A percentile compares a stretch with the other conserved stretches of the same genome.
Evolutionary conservation across 306 rosid species (phyloP).

Genomic region (Ormosia emarginata): DNA sequence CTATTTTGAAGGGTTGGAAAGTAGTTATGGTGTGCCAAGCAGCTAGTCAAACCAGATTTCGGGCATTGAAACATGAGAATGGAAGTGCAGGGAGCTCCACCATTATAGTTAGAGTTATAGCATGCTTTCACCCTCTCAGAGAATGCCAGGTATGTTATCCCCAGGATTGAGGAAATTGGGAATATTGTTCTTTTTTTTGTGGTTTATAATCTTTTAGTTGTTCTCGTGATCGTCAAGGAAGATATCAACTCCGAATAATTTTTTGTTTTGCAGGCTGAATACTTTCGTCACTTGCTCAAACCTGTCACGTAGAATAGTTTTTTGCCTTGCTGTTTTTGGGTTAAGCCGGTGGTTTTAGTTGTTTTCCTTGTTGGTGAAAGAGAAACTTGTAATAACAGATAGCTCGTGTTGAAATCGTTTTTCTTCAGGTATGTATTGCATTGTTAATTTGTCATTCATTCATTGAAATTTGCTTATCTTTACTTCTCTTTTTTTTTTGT

Average conservation of each 20-base stretch:
- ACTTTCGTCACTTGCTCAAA: conserved; percentile 92
- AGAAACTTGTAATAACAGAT: conserved; percentile 45
- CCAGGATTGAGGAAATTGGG: not conserved
- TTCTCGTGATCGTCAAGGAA: not conserved
- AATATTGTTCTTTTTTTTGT: not conserved
- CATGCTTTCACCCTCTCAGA: conserved; percentile 96
- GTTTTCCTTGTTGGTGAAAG: conserved; percentile 61
- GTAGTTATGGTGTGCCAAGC: conserved; percentile 99
- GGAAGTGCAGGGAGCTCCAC: conserved; percentile 86
- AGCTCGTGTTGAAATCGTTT: conserved; percentile 43
- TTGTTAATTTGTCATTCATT: not conserved
- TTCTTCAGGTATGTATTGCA: conserved; percentile 57
- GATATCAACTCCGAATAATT: not conserved
- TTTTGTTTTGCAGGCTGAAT: conserved; percentile 73
- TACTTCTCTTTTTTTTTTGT: not conserved
- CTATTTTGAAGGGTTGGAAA: conserved; percentile 49
- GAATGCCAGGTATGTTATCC: conserved; percentile 85
- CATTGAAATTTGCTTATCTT: not conserved
- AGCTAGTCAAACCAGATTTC: conserved; percentile 97
- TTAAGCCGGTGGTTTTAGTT: conserved; percentile 64
- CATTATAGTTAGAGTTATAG: conserved; percentile 91
- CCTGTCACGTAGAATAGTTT: conserved; percentile 88
- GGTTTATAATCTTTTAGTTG: not conserved
- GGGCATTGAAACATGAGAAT: conserved; percentile 96
- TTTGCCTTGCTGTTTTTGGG: conserved; percentile 35